These are phyloP conservation scores for Amanita pseudoporphyria DNA, from an alignment of 768 basidiomycete species.

Conservation along the genomic window DNA sequence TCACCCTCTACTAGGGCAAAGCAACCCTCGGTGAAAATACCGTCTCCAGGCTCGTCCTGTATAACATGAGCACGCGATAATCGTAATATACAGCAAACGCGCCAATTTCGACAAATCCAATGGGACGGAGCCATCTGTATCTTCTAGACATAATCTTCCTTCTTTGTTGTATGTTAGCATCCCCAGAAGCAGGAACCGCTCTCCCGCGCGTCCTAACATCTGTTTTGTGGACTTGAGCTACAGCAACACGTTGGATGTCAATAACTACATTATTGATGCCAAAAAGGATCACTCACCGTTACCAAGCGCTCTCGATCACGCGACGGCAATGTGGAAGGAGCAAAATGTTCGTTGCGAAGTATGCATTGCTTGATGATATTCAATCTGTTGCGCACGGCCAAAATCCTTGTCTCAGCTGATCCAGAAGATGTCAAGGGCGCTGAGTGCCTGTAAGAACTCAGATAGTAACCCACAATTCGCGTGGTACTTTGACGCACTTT, in stretches of 20 bases:
- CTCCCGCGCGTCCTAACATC: constrained; percentile 79
- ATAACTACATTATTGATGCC: not conserved
- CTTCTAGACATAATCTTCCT: constrained; percentile 86
- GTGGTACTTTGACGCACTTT: constrained; percentile 38
- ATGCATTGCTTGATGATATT: constrained; percentile 91
- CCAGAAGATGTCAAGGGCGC: constrained; percentile 64
- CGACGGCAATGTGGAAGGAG: constrained; percentile 88
- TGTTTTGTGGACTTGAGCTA: constrained; percentile 96
- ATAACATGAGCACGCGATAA: not conserved
- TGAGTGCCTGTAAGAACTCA: constrained; percentile 31
- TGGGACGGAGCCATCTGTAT: constrained; percentile 83
- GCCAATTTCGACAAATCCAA: constrained; percentile 87
- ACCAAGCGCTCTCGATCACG: constrained; percentile 81
- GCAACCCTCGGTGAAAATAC: constrained; percentile 92
- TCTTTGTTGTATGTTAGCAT: constrained; percentile 88
- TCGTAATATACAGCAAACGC: constrained; percentile 16
- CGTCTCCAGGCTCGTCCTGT: constrained; percentile 86
- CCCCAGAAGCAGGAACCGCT: constrained; percentile 88
- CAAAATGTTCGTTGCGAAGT: constrained; percentile 94
- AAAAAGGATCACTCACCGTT: constrained; percentile 44
- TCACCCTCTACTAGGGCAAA: constrained; percentile 94
- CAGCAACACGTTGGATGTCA: not conserved
- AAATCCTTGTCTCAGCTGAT: constrained; percentile 71
- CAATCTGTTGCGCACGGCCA: constrained; percentile 74
- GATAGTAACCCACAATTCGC: not conserved